Evolutionary conservation across 1,139 yeast species (phyloP), one percentile per base, ranked within the genome.

Genomic region (Candida buenavistaensis): DNA sequence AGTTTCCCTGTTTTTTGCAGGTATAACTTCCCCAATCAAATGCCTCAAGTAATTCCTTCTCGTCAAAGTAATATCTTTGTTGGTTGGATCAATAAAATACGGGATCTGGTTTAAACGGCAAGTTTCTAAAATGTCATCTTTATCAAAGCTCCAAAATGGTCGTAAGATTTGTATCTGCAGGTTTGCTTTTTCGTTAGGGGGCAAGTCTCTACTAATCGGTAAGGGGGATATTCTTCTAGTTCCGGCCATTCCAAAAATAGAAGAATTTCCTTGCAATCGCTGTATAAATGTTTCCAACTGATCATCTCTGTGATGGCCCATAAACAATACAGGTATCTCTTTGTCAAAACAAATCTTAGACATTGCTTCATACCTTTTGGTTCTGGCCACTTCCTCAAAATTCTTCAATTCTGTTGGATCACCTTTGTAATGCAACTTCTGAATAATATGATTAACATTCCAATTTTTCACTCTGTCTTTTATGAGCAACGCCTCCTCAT

Each of bases 21-120:
- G 69, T 5, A 62, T 54, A 20, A 50, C 53, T 8, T 54, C 51
- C 20, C 52, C 51, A n/a, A 68, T 47, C 27, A 60, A 43, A 22
- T 57, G 39, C 23, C 83, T 57, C 7, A 68, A 54, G 20, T 54
- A 57, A 46, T 85, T 85, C 22, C 95, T 60, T 26, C 59, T 51
- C 0, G 92, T 83, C 33, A 82, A 61, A 3, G 47, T 41, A 1
- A 67, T 52, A 44, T 83, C 83, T 4, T 50, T 47, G 46, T 86
- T 86, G 0, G 92, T 80, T 2, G 60, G 50, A 51, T 86, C 95
- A 46, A 83, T 89, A 38, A 79, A 77, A 90, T 92, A 85, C 0
- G 40, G 35, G 1, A 84, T 48, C 1, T 47, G 39, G 21, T 68
- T 52, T 0, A 37, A 35, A 5, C 35, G 26, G 40, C 90, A 82